Evolutionary conservation across 2,329 filamentous ascomycete species (phyloP), one percentile per base, ranked within the genome.

Genomic region (Diatrype stigma): DNA sequence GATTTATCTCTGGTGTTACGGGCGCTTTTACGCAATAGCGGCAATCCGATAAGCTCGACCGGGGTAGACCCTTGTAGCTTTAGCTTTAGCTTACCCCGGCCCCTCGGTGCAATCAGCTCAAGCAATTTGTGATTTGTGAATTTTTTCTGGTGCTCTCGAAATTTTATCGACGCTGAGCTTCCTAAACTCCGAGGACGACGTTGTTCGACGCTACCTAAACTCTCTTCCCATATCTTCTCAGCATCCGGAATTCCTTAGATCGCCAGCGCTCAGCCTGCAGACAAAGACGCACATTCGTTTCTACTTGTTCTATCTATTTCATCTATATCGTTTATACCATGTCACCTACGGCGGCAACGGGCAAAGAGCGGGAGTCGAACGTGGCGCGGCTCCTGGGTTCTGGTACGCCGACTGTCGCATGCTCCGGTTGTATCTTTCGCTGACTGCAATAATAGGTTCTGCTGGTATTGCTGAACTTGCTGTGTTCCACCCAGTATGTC

Each of bases 311-410:
- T 35, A n/a, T 42, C 45, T 30, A 14, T 35, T 47, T 34, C 26
- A 48, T 45, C 30, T 32, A 34, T 14, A 45, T 45, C n/a, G 45
- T 47, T 51, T 37, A 56, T 60, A 73, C 61, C 51, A 85, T 88
- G 85, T 86, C 85, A 68, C 83, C 85, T 54, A 67, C 70, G 61
- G 70, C 72, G 61, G 65, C 67, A 60, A n/a, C n/a, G 5, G 72
- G 70, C 48, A 65, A 66, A 50, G 72, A 96, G 80, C 90, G 82
- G 75, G 94, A 99, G 79, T 96, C 92, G 52, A 91, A 89, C 64
- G 70, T 87, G 67, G 94, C 94, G 63, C 84, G 94, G 73, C 75
- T 99, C 60, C 77, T 96, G 59, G 94, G 94, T 64, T 96, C 94
- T 66, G 94, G 94, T 96, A 71, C 35, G 70, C 59, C 19, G 46